Evolutionary conservation across 2,329 filamentous ascomycete genomes (phyloP), one percentile per base, ranked within the genome.

Genomic region (Nectriaceae sp.): DNA sequence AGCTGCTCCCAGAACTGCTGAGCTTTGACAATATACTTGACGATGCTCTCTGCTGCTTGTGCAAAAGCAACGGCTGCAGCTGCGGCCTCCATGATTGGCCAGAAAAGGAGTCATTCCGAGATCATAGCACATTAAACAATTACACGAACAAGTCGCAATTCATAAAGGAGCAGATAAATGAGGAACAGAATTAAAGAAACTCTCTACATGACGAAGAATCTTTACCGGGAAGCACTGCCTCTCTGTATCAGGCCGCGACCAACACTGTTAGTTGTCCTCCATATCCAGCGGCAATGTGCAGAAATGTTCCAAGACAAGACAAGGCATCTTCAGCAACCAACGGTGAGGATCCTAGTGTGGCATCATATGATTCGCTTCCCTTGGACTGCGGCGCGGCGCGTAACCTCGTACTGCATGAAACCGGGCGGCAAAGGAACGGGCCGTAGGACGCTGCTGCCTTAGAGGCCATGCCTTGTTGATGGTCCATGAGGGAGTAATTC

Each of bases 1-100:
- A 65, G 31, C 21, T 65, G 46, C 1, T 64, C 49, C 57, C 62
- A 66, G 42, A 66, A 11, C 20, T 48, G 24, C 6, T 57, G 55
- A 16, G 50, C 43, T 18, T 59, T 60, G 37, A 60, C 18, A 2
- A 59, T 50, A 22, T 52, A 51, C 29, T 55, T 59, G 5, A 44
- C 57, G 21, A 65, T 57, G 5, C 54, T 46, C 3, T 49, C 20
- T 18, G 60, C 43, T 3, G 60, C 35, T 33, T 65, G 55, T 21
- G 61, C 45, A 19, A 67, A 54, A 24, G 63, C 63, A 18, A 66
- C 42, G 18, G 53, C 43, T 26, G 54, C 55, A 15, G 60, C 54
- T 6, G 57, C 52, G n/a, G 42, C 50, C 24, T 54, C 58, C 51
- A 61, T 61, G 44, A 29, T 44, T 31, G 31, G 21, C 21, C 37